Evolutionary conservation across 1,284 basidiomycete species (phyloP).

Genomic region (Malassezia cuniculi): DNA sequence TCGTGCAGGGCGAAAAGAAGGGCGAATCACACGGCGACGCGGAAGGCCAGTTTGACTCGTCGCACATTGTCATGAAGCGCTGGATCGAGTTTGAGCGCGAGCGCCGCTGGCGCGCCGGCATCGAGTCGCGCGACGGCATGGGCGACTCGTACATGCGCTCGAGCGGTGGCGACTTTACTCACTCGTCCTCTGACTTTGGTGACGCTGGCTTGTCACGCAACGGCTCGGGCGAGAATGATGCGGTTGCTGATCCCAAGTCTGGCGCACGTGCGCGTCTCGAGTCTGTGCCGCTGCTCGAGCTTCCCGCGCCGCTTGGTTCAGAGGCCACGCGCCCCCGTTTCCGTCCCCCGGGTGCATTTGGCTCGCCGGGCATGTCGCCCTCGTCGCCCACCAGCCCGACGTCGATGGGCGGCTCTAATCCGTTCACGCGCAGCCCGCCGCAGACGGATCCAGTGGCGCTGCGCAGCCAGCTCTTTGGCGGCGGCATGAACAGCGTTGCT

Average conservation of each 20-base stretch:
- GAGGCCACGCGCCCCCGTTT: slow-evolving; percentile 26
- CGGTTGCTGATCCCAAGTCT: slow-evolving; percentile 9
- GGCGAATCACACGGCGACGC: slow-evolving; percentile 31
- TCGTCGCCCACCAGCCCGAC: slow-evolving; percentile 18
- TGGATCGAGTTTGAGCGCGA: slow-evolving; percentile 98
- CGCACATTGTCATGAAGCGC: slow-evolving; percentile 93
- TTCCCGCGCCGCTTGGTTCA: slow-evolving; percentile 40
- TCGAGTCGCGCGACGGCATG: slow-evolving; percentile 64
- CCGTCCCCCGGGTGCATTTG: slow-evolving; percentile 22
- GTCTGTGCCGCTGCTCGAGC: slow-evolving; percentile 38
- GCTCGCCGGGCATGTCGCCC: slow-evolving; percentile 15
- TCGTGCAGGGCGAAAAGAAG: slow-evolving; percentile 44
- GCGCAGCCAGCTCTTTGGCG: too few relatives aligned
- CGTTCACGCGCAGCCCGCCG: too few relatives aligned
- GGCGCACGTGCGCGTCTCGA: slow-evolving; percentile 33
- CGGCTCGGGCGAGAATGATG: too few relatives aligned
- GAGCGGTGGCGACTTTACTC: slow-evolving; percentile 32
- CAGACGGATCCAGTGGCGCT: too few relatives aligned
- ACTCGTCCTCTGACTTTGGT: slow-evolving; percentile 30
- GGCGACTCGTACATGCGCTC: slow-evolving; percentile 47
- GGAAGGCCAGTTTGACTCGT: slow-evolving; percentile 83
- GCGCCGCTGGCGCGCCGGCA: slow-evolving; percentile 76
- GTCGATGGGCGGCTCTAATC: too few relatives aligned
- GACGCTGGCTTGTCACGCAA: slow-evolving; percentile 24
- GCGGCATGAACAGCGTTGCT: too few relatives aligned